Evolutionary conservation across 139 green algal genomes (phyloP).

Genomic region (Zygnema circumcarinatum): DNA sequence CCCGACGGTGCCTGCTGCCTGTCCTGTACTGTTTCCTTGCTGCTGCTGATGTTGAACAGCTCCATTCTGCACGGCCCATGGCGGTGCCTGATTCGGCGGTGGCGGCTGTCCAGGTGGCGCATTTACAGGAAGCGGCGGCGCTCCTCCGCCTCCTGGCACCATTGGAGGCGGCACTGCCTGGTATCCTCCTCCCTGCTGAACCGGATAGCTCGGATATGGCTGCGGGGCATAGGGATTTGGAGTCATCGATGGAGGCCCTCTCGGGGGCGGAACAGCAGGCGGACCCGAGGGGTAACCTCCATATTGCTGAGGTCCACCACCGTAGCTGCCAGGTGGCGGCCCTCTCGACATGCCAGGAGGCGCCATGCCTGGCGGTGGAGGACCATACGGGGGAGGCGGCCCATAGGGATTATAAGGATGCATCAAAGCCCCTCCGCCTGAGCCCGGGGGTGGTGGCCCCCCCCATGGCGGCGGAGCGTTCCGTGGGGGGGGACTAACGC

Average conservation of each 20-base stretch:
- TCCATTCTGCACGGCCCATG: slow-evolving; percentile 27
- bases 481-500: neutral
- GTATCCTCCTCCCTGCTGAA: neutral
- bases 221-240: neutral
- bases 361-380: neutral
- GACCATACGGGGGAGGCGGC: neutral
- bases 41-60: slow-evolving; percentile 34
- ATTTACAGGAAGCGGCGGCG: neutral
- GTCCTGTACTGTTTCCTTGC: slow-evolving; percentile 10
- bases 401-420: too few species aligned
- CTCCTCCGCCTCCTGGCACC: neutral
- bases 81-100: neutral
- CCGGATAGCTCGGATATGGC: neutral
- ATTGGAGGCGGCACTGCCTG: neutral
- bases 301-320: neutral
- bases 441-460: neutral
- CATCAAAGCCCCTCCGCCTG: too few species aligned
- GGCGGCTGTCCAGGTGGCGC: slow-evolving; percentile 18
- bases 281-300: neutral
- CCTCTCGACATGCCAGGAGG: neutral
- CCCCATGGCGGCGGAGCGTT: neutral
- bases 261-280: neutral
- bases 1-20: neutral
- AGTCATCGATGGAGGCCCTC: neutral
- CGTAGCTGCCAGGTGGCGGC: neutral